These are phyloP conservation scores for Fomitopsis schrenkii DNA, from an alignment of 1,284 basidiomycete species.

Conservation along the genomic window DNA sequence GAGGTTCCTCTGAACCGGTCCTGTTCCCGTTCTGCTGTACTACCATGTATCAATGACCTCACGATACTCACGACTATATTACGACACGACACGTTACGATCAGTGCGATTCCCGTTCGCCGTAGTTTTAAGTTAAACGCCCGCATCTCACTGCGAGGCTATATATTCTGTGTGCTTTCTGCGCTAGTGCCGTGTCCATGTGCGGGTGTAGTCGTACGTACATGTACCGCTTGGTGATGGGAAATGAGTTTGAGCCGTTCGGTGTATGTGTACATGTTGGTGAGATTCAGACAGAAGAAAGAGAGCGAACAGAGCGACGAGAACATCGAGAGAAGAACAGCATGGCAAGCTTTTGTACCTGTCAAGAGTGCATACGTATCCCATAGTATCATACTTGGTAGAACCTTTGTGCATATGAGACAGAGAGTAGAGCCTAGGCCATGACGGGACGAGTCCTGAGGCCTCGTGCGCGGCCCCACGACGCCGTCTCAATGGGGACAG, in stretches of 20 bases:
- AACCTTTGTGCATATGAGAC: neutral
- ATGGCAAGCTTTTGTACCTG: neutral
- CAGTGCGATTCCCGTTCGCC: neutral
- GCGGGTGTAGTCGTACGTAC: neutral
- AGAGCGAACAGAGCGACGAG: neutral
- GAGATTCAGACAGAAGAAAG: neutral
- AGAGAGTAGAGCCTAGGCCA: neutral
- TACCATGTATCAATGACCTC: neutral
- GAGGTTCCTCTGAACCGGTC: neutral
- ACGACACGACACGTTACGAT: neutral
- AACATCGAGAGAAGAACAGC: neutral
- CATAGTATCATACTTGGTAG: neutral
- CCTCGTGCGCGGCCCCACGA: neutral
- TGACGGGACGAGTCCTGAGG: neutral
- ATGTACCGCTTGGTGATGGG: too few species aligned
- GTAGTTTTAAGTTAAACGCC: neutral
- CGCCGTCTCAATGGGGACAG: neutral
- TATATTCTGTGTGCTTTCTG: neutral
- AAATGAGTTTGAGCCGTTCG: too few species aligned
- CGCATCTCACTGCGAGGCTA: neutral
- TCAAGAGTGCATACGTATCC: neutral
- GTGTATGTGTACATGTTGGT: neutral
- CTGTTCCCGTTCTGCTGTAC: neutral
- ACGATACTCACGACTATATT: neutral
- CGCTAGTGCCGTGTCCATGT: neutral